Base-by-base conservation (phyloP, 2,329 filamentous ascomycete genomes). In the Cryphonectria carpinicola region DNA sequence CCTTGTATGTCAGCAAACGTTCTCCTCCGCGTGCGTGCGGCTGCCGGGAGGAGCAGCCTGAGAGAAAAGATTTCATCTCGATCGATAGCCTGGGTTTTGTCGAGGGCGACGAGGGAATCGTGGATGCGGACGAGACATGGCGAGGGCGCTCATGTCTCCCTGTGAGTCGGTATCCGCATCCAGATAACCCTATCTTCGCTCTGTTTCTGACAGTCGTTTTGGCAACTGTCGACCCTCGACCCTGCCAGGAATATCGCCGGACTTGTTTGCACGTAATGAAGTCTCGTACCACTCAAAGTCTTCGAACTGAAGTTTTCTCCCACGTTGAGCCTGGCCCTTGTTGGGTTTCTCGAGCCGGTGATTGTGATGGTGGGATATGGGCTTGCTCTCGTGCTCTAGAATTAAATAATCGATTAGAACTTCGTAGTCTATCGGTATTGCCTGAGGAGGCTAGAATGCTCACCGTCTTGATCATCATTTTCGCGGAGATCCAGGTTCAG, bases 401-500 rank as follows among this genome's bases (percentile, higher is more conserved):
- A 79, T 14, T 11, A 32, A 6, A 35, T 32, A 6, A 2, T n/a
- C 19, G 3, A n/a, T 72, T 58, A 72, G 69, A 32, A 32, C 10
- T 32, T 28, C 10, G 35, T 37, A 10, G 17, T 39, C 28, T 32
- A 66, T 14, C 32, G 8, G 43, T 13, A 13, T 13, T 11, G 41
- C 19, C 17, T 4, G 28, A n/a, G 22, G 17, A 19, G 22, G 6
- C 35, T 69, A 67, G 52, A 22, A 76, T 7, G 79, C 84, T 89
- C 87, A 97, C 94, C 91, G 84, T 96, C 93, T 77, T 86, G 83
- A 74, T 94, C 91, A 78, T 97, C 93, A 75, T 85, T 91, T 77
- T 97, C 94, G 66, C 93, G 90, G 78, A 97, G 89, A 82, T 99
- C 96, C 79, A 98, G 97, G 81, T 98, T 98, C 76, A 99, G 85